These are phyloP conservation scores for Przewalskia tangutica DNA, from an alignment of 257 asterid genomes.

Conservation along the genomic window DNA sequence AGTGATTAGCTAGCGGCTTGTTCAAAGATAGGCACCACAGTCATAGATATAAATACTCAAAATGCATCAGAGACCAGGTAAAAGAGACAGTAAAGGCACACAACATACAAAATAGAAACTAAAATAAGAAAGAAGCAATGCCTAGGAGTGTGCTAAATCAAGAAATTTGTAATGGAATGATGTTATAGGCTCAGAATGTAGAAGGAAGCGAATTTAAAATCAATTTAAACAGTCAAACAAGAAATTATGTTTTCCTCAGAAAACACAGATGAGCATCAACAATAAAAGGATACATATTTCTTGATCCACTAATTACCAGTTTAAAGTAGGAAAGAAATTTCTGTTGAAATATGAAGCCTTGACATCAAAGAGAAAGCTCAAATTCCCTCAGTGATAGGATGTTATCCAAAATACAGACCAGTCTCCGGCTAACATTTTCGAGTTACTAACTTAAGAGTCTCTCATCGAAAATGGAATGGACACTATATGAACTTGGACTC, in stretches of 20 bases:
- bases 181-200: background rate
- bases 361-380: background rate
- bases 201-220: background rate
- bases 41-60: background rate
- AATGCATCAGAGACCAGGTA: background rate
- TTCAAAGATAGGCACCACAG: background rate
- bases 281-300: background rate
- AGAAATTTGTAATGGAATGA: background rate
- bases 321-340: background rate
- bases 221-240: background rate
- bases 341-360: background rate
- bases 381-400: background rate
- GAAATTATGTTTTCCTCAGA: background rate
- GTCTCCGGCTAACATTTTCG: background rate
- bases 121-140: background rate
- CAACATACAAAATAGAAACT: background rate
- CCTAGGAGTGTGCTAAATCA: background rate
- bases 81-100: background rate
- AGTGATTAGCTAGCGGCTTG: background rate
- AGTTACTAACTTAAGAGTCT: too few relatives aligned
- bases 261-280: background rate
- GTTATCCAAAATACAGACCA: background rate
- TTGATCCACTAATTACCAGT: background rate
- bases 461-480: too few relatives aligned
- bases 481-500: too few relatives aligned